Conservation (phyloP, 306 rosid species). For the Acmispon strigosus region DNA sequence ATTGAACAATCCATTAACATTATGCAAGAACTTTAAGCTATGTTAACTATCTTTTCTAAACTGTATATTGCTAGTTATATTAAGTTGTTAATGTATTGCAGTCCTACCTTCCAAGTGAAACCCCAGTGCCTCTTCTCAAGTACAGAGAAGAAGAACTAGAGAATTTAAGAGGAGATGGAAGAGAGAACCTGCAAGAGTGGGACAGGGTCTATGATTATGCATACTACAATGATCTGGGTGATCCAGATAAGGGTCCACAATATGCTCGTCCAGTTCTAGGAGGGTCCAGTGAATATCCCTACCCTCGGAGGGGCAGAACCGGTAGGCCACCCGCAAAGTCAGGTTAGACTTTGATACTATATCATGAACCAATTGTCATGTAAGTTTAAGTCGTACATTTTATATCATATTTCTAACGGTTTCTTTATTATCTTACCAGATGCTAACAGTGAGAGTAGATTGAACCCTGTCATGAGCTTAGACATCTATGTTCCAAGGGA, state of each 20-base stretch:
- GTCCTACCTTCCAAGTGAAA: conserved; percentile 64
- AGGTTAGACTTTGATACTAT: conserved; percentile 31
- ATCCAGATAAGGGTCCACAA: conserved; percentile 41
- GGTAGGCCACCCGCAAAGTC: conserved; percentile 44
- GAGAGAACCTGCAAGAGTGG: conserved; percentile 51
- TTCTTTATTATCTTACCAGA: conserved; percentile 28
- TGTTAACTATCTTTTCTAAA: background rate
- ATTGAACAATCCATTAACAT: background rate
- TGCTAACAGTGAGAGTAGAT: conserved; percentile 49
- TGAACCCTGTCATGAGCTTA: conserved; percentile 41
- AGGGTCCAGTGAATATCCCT: conserved; percentile 68
- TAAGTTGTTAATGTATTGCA: conserved; percentile 15
- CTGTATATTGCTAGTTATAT: background rate
- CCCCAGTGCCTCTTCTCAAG: conserved; percentile 54
- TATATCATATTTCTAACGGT: too few relatives aligned
- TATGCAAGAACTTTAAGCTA: background rate
- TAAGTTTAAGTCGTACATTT: too few relatives aligned
- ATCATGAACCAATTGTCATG: too few relatives aligned
- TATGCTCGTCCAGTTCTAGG: conserved; percentile 71
- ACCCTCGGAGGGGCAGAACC: conserved; percentile 82
- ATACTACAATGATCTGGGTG: conserved; percentile 57
- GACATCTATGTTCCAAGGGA: conserved; percentile 81
- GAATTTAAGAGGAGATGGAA: conserved; percentile 64
- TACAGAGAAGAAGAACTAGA: conserved; percentile 63
- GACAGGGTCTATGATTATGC: conserved; percentile 84